Percentiles rank a stretch among this genome's conserved stretches.
Evolutionary conservation across 441 rosid species (phyloP).

Genomic region (Hura crepitans): DNA sequence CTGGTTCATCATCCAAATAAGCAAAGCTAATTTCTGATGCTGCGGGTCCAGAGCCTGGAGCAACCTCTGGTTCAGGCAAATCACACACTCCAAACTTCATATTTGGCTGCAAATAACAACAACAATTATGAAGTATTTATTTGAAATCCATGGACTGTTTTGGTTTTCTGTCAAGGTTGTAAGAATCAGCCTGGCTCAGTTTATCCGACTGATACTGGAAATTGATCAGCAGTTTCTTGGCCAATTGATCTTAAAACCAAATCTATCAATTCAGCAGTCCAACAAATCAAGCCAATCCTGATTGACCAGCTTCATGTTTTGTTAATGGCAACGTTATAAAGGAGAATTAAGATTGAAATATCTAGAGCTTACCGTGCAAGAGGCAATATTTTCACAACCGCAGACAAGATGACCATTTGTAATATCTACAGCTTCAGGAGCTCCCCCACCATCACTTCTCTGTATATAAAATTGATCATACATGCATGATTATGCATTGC

Average conservation of each 20-base stretch:
- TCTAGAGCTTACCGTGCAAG: slow-evolving; percentile 49
- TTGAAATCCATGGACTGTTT: not conserved
- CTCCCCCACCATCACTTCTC: slow-evolving; percentile 81
- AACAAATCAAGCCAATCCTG: too few relatives aligned
- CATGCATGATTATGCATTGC: not conserved
- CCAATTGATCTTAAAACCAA: too few relatives aligned
- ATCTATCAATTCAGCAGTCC: too few relatives aligned
- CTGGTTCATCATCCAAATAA: slow-evolving; percentile 13
- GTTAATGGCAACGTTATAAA: too few relatives aligned
- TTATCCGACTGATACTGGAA: too few relatives aligned
- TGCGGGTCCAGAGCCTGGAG: slow-evolving; percentile 19
- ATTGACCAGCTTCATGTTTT: too few relatives aligned
- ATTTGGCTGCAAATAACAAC: slow-evolving; percentile 34
- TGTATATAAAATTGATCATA: slow-evolving; percentile 21
- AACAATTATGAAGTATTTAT: not conserved
- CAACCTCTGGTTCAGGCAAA: slow-evolving; percentile 27
- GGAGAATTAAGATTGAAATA: not conserved
- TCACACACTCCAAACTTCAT: slow-evolving; percentile 44
- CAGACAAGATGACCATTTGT: slow-evolving; percentile 76
- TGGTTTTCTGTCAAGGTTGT: too few relatives aligned
- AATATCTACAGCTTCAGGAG: slow-evolving; percentile 59
- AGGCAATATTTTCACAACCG: slow-evolving; percentile 60
- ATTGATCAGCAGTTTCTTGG: too few relatives aligned
- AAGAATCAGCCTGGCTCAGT: too few relatives aligned
- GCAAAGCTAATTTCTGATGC: slow-evolving; percentile 34